Conservation (phyloP, 2,329 filamentous ascomycete genomes). For the Xylaria multiplex region DNA sequence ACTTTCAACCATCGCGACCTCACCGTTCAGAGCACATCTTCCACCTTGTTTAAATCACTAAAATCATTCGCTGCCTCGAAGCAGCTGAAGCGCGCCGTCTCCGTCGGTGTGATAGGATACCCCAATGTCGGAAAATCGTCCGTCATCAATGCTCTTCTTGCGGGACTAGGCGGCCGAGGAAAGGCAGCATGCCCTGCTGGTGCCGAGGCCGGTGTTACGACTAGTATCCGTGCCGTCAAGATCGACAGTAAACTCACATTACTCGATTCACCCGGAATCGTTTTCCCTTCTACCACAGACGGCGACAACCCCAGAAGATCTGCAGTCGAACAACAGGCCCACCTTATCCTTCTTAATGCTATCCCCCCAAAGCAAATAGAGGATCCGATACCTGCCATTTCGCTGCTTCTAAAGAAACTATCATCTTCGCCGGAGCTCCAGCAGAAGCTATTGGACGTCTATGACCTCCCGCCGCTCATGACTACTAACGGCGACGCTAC, state of each 20-base stretch:
- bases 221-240: conserved; percentile 87
- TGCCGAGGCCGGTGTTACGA: conserved; percentile 92
- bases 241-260: conserved; percentile 94
- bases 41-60: conserved; percentile 85
- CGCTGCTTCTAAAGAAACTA: conserved; percentile 82
- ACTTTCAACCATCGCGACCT: conserved; percentile 93
- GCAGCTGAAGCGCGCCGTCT: conserved; percentile 87
- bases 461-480: conserved; percentile 84
- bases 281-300: conserved; percentile 76
- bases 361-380: conserved; percentile 94
- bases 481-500: conserved; percentile 77
- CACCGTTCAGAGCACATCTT: conserved; percentile 85
- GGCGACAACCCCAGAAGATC: conserved; percentile 51
- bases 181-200: conserved; percentile 83
- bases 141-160: conserved; percentile 91
- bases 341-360: conserved; percentile 88
- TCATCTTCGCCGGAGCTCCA: conserved; percentile 78
- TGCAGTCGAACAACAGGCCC: conserved; percentile 78
- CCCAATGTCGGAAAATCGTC: conserved; percentile 97
- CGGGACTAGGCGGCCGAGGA: conserved; percentile 74
- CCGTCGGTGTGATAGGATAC: conserved; percentile 93
- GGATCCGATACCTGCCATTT: conserved; percentile 88
- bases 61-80: conserved; percentile 87
- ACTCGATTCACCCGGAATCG: conserved; percentile 92
- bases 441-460: conserved; percentile 81